Evolutionary conservation across 768 basidiomycete species (phyloP).

Genomic region (Suillus placidus): DNA sequence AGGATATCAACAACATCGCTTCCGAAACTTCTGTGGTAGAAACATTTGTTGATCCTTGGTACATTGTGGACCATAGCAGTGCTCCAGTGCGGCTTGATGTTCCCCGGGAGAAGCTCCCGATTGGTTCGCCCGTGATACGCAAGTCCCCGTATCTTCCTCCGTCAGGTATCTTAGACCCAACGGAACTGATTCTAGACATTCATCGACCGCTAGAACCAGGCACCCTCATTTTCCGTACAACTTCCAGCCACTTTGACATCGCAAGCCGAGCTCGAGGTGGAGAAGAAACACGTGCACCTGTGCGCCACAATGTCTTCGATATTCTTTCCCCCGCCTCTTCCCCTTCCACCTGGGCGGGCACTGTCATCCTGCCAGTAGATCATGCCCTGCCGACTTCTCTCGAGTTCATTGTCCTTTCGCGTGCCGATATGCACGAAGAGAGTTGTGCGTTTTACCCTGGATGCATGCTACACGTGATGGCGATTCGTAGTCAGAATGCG

Average conservation of each 20-base stretch:
- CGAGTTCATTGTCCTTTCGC: conserved; percentile 23
- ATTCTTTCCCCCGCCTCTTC: conserved; percentile 8
- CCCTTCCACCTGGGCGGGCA: conserved; percentile 9
- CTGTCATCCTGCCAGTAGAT: conserved; percentile 18
- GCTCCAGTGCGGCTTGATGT: conserved; percentile 17
- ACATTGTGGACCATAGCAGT: conserved; percentile 17
- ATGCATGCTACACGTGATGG: conserved; percentile 26
- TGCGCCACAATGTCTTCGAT: conserved; percentile 17
- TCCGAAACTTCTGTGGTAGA: conserved; percentile 4
- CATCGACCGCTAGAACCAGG: conserved; percentile 13
- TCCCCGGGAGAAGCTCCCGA: background rate
- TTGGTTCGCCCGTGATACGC: background rate
- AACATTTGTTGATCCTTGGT: conserved; percentile 21
- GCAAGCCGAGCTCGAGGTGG: conserved; percentile 1
- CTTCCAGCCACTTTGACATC: conserved; percentile 13
- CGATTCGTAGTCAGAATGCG: conserved; percentile 12
- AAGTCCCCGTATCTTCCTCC: conserved; percentile 8
- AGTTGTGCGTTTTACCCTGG: conserved; percentile 17
- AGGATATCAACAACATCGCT: background rate
- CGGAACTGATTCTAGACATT: background rate
- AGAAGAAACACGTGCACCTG: background rate
- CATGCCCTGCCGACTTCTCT: conserved; percentile 10
- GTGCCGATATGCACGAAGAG: conserved; percentile 12
- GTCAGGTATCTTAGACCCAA: background rate
- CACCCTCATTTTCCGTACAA: conserved; percentile 27